These are phyloP conservation scores for Aspergillus panamensis DNA, from an alignment of 495 filamentous ascomycete genomes.

Conservation along the genomic window DNA sequence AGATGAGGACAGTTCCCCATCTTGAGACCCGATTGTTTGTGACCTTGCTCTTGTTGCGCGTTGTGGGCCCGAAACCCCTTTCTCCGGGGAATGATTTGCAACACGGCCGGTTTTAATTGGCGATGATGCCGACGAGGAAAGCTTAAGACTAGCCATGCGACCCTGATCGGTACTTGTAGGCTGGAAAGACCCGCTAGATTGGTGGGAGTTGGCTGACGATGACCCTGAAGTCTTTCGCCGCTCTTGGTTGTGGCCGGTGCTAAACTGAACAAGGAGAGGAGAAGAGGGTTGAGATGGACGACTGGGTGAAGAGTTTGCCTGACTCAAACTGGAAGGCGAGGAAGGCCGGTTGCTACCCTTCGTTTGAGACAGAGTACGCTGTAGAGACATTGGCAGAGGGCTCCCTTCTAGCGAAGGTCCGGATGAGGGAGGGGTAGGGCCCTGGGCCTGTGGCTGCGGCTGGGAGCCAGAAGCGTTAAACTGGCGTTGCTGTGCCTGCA, in stretches of 20 bases:
- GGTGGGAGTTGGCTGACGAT: constrained; percentile 77
- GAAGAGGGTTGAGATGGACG: constrained; percentile 91
- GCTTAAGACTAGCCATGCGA: constrained; percentile 47
- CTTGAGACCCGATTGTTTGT: constrained; percentile 90
- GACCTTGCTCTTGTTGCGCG: constrained; percentile 67
- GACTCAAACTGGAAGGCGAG: constrained; percentile 76
- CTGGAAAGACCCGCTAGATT: constrained; percentile 67
- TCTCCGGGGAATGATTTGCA: constrained; percentile 53
- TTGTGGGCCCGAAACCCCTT: constrained; percentile 37
- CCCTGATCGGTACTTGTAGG: constrained; percentile 63
- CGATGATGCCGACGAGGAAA: constrained; percentile 65
- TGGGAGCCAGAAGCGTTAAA: constrained; percentile 15
- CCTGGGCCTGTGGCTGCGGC: constrained; percentile 10
- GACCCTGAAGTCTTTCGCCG: constrained; percentile 80
- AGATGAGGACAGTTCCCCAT: constrained; percentile 59
- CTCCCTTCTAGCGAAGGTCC: constrained; percentile 78
- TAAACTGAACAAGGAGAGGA: constrained; percentile 87
- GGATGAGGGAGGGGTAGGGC: constrained; percentile 37
- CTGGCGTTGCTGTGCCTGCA: constrained; percentile 59
- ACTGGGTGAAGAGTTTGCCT: constrained; percentile 81
- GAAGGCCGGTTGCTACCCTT: constrained; percentile 72
- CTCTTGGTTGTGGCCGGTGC: constrained; percentile 70
- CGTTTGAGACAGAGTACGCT: constrained; percentile 76
- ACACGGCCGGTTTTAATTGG: constrained; percentile 71
- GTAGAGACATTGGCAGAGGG: constrained; percentile 76